phyloP scores from a whole-genome alignment of 148 eudicot species.

The Chenopodium berlandieri region DNA sequence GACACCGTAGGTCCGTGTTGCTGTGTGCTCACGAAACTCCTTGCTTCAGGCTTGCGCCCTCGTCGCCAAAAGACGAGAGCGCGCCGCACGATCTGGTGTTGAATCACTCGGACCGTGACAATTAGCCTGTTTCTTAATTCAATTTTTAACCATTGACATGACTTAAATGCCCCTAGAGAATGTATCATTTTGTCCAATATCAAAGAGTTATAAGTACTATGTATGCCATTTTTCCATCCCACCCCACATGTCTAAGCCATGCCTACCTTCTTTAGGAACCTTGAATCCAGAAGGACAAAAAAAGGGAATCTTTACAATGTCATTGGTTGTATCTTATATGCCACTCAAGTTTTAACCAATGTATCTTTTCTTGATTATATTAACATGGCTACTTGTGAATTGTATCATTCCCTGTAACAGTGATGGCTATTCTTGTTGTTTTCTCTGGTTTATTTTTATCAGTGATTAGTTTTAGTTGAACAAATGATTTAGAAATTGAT shows the following conservation, averaged over 20 bases:
- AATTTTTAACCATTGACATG: no score
- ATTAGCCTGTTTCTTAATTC: neutral
- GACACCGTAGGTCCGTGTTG: no score
- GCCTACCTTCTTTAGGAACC: neutral
- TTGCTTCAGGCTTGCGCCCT: no score
- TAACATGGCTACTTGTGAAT: neutral
- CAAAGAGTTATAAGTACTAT: no score
- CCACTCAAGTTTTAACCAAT: slow-evolving; percentile 3
- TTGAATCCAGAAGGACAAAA: neutral
- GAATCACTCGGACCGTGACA: no score
- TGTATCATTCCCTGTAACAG: neutral
- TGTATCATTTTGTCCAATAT: no score
- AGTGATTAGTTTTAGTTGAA: neutral
- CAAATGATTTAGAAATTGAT: neutral
- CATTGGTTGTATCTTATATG: neutral
- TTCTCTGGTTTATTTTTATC: neutral
- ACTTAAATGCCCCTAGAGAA: no score
- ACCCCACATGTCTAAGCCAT: slow-evolving; percentile 1
- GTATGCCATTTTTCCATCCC: no score
- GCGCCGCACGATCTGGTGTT: no score
- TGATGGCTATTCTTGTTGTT: neutral
- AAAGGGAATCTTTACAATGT: neutral
- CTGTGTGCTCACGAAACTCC: no score
- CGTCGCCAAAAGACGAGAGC: no score
- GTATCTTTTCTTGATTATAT: neutral